A percentile compares a stretch with the other conserved stretches of the same genome.
These are phyloP conservation scores for Heliosperma pusillum DNA, from an alignment of 148 eudicot genomes.

Conservation along the genomic window DNA sequence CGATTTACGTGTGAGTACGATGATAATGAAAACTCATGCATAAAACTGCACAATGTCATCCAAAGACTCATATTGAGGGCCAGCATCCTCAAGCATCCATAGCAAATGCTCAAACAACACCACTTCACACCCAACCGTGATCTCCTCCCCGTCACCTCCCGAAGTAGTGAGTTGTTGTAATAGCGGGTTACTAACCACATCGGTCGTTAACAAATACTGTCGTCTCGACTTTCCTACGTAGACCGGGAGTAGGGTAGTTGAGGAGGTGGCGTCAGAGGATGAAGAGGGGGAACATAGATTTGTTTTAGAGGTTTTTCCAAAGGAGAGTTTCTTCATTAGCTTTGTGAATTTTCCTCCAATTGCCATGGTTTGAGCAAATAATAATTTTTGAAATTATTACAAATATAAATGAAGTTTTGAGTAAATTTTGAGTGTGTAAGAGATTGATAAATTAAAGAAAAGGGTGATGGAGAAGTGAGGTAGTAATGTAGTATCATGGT, in stretches of 20 bases:
- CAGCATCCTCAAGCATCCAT: conserved; percentile 56
- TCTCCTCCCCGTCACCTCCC: conserved; percentile 24
- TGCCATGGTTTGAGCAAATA: conserved; percentile 36
- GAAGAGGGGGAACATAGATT: neutral
- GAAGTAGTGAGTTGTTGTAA: neutral
- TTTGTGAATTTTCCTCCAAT: conserved; percentile 67
- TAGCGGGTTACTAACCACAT: neutral
- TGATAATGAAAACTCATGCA: conserved; percentile 18
- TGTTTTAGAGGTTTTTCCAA: conserved; percentile 18
- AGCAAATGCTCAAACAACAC: conserved; percentile 65
- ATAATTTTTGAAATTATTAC: neutral
- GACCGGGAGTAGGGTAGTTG: conserved; percentile 4
- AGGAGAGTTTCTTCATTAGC: conserved; percentile 61
- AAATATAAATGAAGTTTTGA: no score
- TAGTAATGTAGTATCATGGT: neutral
- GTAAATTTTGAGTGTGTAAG: neutral
- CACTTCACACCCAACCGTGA: conserved; percentile 48
- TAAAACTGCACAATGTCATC: conserved; percentile 53
- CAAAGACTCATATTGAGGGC: conserved; percentile 37
- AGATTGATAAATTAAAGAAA: neutral
- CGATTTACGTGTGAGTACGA: no score
- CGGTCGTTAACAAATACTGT: neutral
- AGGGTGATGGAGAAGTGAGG: neutral
- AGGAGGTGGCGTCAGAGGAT: neutral
- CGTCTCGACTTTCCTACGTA: conserved; percentile 16